phyloP scores from a whole-genome alignment of 352 stramenopile genomes.

The Phytophthora brassicae region DNA sequence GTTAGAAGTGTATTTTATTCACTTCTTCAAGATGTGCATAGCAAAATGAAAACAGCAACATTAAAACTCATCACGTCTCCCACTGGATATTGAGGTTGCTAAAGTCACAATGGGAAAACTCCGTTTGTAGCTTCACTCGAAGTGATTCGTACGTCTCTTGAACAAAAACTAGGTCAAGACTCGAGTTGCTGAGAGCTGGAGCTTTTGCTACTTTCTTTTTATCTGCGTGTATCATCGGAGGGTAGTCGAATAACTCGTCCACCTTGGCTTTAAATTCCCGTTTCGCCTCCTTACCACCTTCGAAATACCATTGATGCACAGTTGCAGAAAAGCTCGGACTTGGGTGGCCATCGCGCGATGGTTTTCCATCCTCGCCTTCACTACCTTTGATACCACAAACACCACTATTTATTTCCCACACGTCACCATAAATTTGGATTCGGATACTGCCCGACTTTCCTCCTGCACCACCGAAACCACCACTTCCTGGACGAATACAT shows the following conservation, averaged over 20 bases:
- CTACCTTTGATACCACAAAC: neutral
- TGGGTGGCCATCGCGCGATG: slow-evolving; percentile 4
- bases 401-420: slow-evolving; percentile 6
- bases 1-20: too few relatives aligned
- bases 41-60: too few relatives aligned
- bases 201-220: neutral
- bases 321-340: slow-evolving; percentile 12
- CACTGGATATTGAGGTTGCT: slow-evolving; percentile 5
- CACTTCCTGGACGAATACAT: slow-evolving; percentile 6
- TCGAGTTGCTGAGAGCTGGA: neutral
- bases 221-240: neutral
- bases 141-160: slow-evolving; percentile 3
- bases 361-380: slow-evolving; percentile 2
- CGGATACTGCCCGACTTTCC: slow-evolving; percentile 9
- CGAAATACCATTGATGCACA: slow-evolving; percentile 22
- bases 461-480: slow-evolving; percentile 8
- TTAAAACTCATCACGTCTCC: neutral
- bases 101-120: slow-evolving; percentile 22
- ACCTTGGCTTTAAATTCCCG: neutral
- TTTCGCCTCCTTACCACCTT: neutral
- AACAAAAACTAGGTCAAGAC: slow-evolving; percentile 1
- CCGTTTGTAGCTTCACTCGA: neutral
- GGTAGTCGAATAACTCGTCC: neutral
- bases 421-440: neutral
- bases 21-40: too few relatives aligned